Percentiles rank a stretch among this genome's conserved stretches.
phyloP scores from a whole-genome alignment of 2,329 filamentous ascomycete species.

The Colletotrichum sp. region DNA sequence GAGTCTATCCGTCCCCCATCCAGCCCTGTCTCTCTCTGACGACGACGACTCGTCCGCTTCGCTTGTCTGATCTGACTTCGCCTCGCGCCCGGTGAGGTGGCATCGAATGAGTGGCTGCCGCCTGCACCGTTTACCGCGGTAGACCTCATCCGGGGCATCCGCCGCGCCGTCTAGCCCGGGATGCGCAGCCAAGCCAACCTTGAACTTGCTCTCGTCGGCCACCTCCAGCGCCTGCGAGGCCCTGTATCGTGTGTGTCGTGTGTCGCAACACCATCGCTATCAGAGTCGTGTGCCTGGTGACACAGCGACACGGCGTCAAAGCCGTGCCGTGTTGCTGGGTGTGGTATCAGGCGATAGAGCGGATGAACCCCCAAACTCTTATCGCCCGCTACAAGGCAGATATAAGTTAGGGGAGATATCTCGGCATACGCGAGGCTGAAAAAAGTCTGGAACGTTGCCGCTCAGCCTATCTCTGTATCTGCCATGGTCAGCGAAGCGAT shows the following conservation, averaged over 20 bases:
- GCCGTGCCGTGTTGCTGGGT: background rate
- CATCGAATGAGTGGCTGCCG: constrained; percentile 2
- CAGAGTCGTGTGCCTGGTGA: background rate
- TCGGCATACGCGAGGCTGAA: background rate
- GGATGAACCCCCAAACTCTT: background rate
- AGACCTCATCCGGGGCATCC: constrained; percentile 10
- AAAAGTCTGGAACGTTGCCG: background rate
- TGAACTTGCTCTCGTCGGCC: background rate
- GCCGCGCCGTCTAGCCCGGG: background rate
- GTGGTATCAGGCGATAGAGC: background rate
- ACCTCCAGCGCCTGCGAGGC: background rate
- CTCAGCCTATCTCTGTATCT: background rate
- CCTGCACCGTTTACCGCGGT: background rate
- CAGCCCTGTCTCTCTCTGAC: background rate
- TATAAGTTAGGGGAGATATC: background rate
- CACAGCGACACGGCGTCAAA: background rate
- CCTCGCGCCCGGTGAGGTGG: constrained; percentile 3
- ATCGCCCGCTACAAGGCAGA: background rate
- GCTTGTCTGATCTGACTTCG: background rate
- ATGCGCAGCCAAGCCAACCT: background rate
- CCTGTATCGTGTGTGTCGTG: background rate
- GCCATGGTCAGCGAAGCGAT: background rate
- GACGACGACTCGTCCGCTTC: background rate
- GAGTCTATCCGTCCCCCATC: background rate
- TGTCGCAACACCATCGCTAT: background rate